Evolutionary conservation across 2,329 filamentous ascomycete species (phyloP).

Genomic region (Aureobasidium pullulans): DNA sequence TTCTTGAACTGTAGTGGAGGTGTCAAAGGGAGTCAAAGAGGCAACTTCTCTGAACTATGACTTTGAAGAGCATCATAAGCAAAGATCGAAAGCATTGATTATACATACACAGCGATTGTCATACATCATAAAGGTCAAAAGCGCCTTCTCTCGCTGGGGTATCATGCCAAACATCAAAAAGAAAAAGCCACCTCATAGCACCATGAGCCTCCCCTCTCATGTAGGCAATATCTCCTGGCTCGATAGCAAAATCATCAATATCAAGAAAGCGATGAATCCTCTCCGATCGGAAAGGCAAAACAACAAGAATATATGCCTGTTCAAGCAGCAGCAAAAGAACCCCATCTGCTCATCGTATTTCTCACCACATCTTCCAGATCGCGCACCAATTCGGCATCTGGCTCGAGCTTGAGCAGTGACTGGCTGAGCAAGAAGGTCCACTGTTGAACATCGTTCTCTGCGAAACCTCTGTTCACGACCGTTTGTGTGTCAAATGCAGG

Average conservation of each 20-base stretch:
- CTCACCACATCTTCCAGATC: conserved; percentile 16
- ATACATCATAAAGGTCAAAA: background rate
- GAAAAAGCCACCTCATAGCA: background rate
- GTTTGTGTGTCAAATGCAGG: conserved; percentile 18
- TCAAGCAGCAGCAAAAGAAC: background rate
- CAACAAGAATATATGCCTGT: background rate
- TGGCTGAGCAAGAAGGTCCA: conserved; percentile 16
- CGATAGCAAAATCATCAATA: background rate
- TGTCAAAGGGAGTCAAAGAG: too few species aligned
- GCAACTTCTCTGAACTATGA: too few species aligned
- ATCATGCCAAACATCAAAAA: background rate
- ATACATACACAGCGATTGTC: background rate
- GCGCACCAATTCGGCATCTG: conserved; percentile 21
- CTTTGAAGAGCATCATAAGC: too few species aligned
- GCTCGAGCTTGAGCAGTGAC: conserved; percentile 17
- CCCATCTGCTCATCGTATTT: conserved; percentile 7
- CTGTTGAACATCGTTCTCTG: conserved; percentile 13
- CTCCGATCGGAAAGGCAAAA: background rate
- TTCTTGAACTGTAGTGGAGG: too few species aligned
- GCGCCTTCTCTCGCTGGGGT: background rate
- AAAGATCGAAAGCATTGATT: background rate
- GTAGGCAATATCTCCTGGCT: background rate
- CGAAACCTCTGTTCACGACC: conserved; percentile 11
- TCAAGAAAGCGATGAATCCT: background rate
- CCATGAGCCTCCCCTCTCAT: background rate